phyloP scores from a whole-genome alignment of 2,329 filamentous ascomycete genomes.

The Aspergillus fijiensis region DNA sequence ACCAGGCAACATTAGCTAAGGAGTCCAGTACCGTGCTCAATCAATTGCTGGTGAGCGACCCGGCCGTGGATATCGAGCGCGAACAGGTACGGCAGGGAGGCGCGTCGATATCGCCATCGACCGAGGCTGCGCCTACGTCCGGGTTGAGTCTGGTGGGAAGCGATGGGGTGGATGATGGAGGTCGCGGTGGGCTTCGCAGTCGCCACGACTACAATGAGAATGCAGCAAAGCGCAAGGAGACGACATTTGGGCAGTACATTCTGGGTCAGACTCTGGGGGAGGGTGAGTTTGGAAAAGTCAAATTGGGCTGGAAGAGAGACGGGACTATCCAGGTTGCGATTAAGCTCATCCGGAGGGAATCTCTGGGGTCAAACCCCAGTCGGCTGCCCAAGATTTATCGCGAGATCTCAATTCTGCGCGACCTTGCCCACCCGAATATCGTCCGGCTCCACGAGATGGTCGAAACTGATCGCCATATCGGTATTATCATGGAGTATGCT shows the following conservation, averaged over 20 bases:
- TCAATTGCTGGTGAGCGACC: conserved; percentile 72
- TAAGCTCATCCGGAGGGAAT: conserved; percentile 93
- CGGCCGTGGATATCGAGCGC: conserved; percentile 69
- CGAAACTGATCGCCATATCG: conserved; percentile 94
- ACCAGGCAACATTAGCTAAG: conserved; percentile 62
- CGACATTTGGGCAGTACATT: conserved; percentile 92
- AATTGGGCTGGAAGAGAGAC: conserved; percentile 96
- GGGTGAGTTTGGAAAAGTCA: conserved; percentile 98
- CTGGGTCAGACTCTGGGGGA: conserved; percentile 94
- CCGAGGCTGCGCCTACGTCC: conserved; percentile 46
- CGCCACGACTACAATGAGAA: conserved; percentile 58
- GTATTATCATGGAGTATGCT: conserved; percentile 96
- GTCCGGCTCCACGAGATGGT: conserved; percentile 98
- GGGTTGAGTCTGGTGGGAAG: conserved; percentile 52
- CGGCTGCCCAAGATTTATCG: conserved; percentile 95
- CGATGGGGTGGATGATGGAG: conserved; percentile 50
- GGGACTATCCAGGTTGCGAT: conserved; percentile 93
- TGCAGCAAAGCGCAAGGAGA: conserved; percentile 70
- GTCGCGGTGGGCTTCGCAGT: conserved; percentile 38
- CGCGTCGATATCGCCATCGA: conserved; percentile 48
- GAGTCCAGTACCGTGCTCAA: conserved; percentile 80
- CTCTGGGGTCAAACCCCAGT: conserved; percentile 80
- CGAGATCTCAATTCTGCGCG: conserved; percentile 86
- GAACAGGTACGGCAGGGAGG: conserved; percentile 69
- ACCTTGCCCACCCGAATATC: conserved; percentile 92